Conservation (phyloP, 1,284 basidiomycete species). For the Pterula multifida region DNA sequence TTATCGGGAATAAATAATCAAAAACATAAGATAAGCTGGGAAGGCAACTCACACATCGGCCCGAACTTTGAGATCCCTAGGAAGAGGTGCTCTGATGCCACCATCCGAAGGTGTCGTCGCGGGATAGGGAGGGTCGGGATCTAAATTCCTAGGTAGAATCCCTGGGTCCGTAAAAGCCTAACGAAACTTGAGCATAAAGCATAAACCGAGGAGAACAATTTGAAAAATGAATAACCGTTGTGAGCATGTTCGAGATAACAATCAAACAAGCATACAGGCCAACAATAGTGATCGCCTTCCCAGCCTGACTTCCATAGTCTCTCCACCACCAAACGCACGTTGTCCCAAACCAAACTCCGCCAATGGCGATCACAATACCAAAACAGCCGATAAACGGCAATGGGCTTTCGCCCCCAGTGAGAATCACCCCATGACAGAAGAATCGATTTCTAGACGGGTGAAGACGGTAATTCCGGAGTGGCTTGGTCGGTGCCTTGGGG, state of each 20-base stretch:
- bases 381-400: constrained; percentile 66
- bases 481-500: constrained; percentile 24
- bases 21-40: constrained; percentile 6
- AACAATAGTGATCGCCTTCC: constrained; percentile 59
- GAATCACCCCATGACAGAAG: constrained; percentile 53
- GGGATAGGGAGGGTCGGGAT: constrained; percentile 72
- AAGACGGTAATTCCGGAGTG: constrained; percentile 41
- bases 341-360: constrained; percentile 73
- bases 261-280: constrained; percentile 71
- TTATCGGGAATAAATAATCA: constrained; percentile 9
- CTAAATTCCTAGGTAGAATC: constrained; percentile 76
- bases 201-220: not conserved
- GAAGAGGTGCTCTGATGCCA: constrained; percentile 52
- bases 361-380: constrained; percentile 48
- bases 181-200: constrained; percentile 10
- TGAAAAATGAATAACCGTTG: constrained; percentile 50
- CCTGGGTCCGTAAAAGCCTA: constrained; percentile 81
- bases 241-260: constrained; percentile 65
- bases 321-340: constrained; percentile 83
- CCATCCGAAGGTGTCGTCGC: constrained; percentile 47
- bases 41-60: constrained; percentile 66
- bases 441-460: constrained; percentile 70
- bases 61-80: constrained; percentile 72
- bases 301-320: constrained; percentile 33
- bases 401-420: constrained; percentile 79